Evolutionary conservation across 176 grass and related monocot genomes (phyloP).

Genomic region (Rhynchospora pubera): DNA sequence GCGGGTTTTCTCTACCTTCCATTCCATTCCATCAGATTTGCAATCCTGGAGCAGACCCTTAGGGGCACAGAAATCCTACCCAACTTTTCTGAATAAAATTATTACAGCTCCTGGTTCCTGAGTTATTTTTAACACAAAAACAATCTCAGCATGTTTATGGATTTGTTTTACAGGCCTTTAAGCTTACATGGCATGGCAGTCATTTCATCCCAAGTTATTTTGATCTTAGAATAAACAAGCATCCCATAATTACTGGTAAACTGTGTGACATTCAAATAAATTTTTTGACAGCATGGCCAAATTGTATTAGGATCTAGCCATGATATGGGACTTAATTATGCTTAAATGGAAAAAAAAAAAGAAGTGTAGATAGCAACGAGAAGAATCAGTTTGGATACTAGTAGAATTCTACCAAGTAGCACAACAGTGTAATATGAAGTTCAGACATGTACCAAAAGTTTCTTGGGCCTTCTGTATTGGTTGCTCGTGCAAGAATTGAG

Average conservation of each 20-base stretch:
- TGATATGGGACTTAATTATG: not conserved
- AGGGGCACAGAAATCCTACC: not conserved
- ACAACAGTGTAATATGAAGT: not conserved
- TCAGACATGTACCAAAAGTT: slow-evolving; percentile 58
- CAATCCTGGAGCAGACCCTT: too few relatives aligned
- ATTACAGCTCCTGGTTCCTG: not conserved
- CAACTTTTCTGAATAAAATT: not conserved
- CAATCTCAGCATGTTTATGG: not conserved
- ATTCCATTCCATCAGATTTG: too few relatives aligned
- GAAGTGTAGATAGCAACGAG: not conserved
- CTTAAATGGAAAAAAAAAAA: not conserved
- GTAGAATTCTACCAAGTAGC: not conserved
- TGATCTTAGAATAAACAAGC: not conserved
- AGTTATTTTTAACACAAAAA: not conserved
- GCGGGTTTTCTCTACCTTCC: too few relatives aligned
- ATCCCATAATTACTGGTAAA: not conserved
- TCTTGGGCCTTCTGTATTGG: slow-evolving; percentile 54
- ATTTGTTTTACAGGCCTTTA: not conserved
- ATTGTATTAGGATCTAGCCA: not conserved
- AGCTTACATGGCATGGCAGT: not conserved
- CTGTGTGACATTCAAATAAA: not conserved
- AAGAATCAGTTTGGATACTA: not conserved
- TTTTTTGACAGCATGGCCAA: not conserved
- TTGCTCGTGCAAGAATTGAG: slow-evolving; percentile 36
- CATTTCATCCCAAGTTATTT: not conserved